phyloP scores from a whole-genome alignment of 352 stramenopile genomes.

The Phytophthora ohioensis region DNA sequence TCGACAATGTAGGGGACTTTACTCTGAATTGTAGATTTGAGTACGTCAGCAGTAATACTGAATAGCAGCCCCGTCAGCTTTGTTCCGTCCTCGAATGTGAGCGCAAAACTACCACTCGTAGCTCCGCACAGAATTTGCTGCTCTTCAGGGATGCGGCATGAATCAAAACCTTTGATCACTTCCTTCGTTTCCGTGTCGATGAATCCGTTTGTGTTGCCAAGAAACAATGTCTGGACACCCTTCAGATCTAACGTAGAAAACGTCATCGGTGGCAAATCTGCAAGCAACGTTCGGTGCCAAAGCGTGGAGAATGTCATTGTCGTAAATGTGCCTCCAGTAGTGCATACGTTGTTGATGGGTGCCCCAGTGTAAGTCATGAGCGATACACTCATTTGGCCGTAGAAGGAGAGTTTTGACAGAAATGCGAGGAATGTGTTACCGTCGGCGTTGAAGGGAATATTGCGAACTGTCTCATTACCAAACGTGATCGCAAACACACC shows the following conservation, averaged over 20 bases:
- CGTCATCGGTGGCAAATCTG: conserved; percentile 67
- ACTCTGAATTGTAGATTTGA: conserved; percentile 54
- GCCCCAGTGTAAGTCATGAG: conserved; percentile 41
- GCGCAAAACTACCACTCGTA: conserved; percentile 70
- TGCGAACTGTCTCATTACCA: conserved; percentile 56
- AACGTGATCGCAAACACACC: conserved; percentile 72
- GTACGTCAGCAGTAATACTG: conserved; percentile 43
- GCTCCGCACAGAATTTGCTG: conserved; percentile 72
- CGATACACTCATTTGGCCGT: conserved; percentile 56
- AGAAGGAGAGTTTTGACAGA: conserved; percentile 52
- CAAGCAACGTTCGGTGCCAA: conserved; percentile 60
- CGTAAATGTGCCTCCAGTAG: conserved; percentile 62
- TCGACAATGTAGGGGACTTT: conserved; percentile 69
- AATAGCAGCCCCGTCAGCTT: conserved; percentile 55
- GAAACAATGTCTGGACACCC: conserved; percentile 52
- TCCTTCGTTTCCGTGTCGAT: conserved; percentile 75
- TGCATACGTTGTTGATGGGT: conserved; percentile 53
- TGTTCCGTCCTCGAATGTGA: conserved; percentile 73
- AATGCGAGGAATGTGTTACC: conserved; percentile 60
- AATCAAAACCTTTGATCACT: conserved; percentile 75
- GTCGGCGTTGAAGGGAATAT: conserved; percentile 70
- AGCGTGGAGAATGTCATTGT: conserved; percentile 65
- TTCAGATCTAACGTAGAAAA: conserved; percentile 67
- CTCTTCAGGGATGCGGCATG: conserved; percentile 66
- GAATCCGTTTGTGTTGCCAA: conserved; percentile 59